Evolutionary conservation across 164 flowering plant genomes (phyloP), one percentile per base, ranked within the genome.

Genomic region (Vitis labrusca): DNA sequence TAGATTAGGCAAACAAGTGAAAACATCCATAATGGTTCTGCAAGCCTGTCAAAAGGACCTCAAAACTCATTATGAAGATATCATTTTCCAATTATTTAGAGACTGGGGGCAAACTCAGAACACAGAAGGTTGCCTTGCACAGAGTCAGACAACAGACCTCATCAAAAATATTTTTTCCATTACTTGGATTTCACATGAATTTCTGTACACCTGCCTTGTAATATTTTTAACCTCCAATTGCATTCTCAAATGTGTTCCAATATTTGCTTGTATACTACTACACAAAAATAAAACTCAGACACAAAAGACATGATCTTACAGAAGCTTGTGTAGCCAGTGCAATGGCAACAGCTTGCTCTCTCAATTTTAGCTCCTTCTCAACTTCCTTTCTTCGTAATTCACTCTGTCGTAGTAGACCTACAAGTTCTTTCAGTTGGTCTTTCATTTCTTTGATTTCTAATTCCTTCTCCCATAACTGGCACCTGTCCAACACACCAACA

Each of bases 351-450:
- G 88, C 88, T 80, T 91, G 94, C 80, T 96, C 99, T 81, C 93
- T 90, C 79, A 84, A 37, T 71, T 87, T 96, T 29, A 91, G 90
- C 80, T 96, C 97, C 82, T 90, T 91, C 75, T 96, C 98, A 63
- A 82, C 85, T 79, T 93, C 99, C 75, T 87, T 89, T 82, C 97
- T 84, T 64, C 86, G 81, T 55, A 74, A 63, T 82, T 96, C 99
- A 80, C 98, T 96, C 66, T 91, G 95, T 56, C 86, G 80, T 64
- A 93, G 73, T 59, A 91, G 77, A 65, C 88, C 83, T 48, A 93
- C 92, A 32, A 93, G 90, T 74, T 95, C 99, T 74, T 91, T 90
- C 47, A 93, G 73, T 64, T 95, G 95, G 65, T 93, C 98, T 83
- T 91, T 86, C 89, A 89, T 87, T 81, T 89, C 97, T 76, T 88